phyloP scores from a whole-genome alignment of 139 green algal species.

The Chlamydomonas sphaeroides region DNA sequence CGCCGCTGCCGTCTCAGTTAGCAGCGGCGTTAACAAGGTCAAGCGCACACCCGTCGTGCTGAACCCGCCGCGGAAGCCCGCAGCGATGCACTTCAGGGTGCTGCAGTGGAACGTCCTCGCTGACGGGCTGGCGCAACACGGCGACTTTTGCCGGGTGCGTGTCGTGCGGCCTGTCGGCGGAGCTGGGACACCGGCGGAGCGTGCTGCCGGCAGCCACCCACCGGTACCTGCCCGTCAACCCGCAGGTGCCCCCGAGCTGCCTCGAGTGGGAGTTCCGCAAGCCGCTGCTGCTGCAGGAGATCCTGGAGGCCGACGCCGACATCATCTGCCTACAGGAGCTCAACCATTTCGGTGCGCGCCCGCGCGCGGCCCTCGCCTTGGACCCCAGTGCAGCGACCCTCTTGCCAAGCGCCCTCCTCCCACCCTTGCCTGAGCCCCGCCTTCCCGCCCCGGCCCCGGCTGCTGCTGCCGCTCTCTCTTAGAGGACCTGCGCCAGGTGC shows the following conservation, averaged over 20 bases:
- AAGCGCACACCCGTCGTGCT: slow-evolving; percentile 31
- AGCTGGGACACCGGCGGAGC: too few relatives aligned
- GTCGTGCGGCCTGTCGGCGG: too few relatives aligned
- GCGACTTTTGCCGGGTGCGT: slow-evolving; percentile 70
- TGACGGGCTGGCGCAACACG: slow-evolving; percentile 76
- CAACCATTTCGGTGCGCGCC: slow-evolving; percentile 61
- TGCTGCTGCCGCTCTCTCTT: too few relatives aligned
- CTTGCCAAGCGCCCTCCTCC: too few relatives aligned
- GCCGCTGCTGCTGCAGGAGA: slow-evolving; percentile 62
- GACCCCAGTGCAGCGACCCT: too few relatives aligned
- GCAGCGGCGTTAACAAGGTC: background rate
- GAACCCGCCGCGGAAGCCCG: slow-evolving; percentile 1
- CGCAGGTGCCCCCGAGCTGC: slow-evolving; percentile 31
- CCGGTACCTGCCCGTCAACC: too few relatives aligned
- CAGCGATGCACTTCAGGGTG: slow-evolving; percentile 46
- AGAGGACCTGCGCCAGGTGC: slow-evolving; percentile 41
- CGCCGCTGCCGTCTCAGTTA: background rate
- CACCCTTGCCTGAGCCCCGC: too few relatives aligned
- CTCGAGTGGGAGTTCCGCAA: slow-evolving; percentile 61
- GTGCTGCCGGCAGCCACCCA: too few relatives aligned
- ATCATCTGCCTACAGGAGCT: slow-evolving; percentile 74
- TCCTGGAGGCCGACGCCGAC: slow-evolving; percentile 61
- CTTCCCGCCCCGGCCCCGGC: too few relatives aligned
- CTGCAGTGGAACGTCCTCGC: slow-evolving; percentile 77
- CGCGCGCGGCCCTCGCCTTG: too few relatives aligned